These are phyloP conservation scores for Lasiosphaeria ovina DNA, from an alignment of 495 filamentous ascomycete species.

Conservation along the genomic window DNA sequence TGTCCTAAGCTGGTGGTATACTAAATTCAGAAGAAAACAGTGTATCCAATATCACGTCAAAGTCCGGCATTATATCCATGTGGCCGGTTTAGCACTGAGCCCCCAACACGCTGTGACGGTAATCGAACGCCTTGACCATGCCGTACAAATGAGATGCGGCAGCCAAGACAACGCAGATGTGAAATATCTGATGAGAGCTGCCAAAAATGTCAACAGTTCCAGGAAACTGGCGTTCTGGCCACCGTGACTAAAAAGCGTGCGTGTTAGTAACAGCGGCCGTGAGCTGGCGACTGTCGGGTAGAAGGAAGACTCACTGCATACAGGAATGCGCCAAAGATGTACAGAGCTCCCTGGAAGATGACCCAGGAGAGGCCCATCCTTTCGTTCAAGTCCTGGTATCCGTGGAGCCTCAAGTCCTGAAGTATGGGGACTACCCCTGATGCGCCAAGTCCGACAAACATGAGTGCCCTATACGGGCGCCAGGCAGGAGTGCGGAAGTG, in stretches of 20 bases:
- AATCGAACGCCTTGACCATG: constrained; percentile 53
- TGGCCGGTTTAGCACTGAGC: constrained; percentile 26
- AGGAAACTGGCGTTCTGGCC: constrained; percentile 62
- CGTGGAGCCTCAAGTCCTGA: constrained; percentile 65
- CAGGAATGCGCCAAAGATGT: constrained; percentile 80
- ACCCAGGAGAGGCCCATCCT: constrained; percentile 84
- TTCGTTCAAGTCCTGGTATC: constrained; percentile 44
- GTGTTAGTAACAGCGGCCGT: background rate
- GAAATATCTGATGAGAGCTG: constrained; percentile 78
- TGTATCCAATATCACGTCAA: no score
- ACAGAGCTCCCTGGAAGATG: constrained; percentile 70
- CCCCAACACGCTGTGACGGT: constrained; percentile 42
- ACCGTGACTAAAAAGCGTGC: constrained; percentile 38
- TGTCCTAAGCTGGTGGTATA: no score
- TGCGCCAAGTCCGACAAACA: constrained; percentile 88
- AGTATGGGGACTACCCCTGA: constrained; percentile 75
- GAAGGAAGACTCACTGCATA: constrained; percentile 56
- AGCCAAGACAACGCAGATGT: constrained; percentile 67
- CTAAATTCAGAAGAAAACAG: no score
- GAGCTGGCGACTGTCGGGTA: background rate
- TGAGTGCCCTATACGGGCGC: constrained; percentile 80
- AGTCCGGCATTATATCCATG: no score
- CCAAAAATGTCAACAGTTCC: constrained; percentile 73
- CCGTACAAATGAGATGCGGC: constrained; percentile 64
- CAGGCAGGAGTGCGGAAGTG: constrained; percentile 77